phyloP scores from a whole-genome alignment of 2,329 filamentous ascomycete species.

The Purpureocillium lavendulum region DNA sequence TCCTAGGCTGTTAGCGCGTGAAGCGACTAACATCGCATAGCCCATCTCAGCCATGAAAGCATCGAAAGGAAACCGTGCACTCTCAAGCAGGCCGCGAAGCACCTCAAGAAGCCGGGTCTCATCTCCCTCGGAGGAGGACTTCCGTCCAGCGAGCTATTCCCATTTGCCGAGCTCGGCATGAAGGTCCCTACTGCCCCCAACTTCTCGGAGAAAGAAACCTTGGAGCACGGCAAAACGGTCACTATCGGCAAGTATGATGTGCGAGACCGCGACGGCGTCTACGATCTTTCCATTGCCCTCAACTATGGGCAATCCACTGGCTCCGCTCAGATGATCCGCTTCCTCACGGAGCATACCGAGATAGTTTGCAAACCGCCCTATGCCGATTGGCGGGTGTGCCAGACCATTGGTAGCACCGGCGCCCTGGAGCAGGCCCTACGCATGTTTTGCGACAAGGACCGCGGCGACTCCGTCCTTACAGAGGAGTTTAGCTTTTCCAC shows the following conservation, averaged over 20 bases:
- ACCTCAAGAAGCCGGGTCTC: conserved; percentile 71
- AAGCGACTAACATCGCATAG: conserved; percentile 19
- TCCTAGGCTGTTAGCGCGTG: too few species aligned
- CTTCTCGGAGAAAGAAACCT: conserved; percentile 63
- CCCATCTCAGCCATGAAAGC: conserved; percentile 55
- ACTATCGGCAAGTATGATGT: conserved; percentile 80
- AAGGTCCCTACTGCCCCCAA: conserved; percentile 61
- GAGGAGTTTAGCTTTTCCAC: conserved; percentile 90
- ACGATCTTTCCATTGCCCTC: conserved; percentile 78
- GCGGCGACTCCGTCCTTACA: conserved; percentile 71
- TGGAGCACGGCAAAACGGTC: conserved; percentile 49
- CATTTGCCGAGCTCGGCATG: conserved; percentile 70
- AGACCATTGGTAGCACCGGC: conserved; percentile 81
- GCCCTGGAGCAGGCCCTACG: conserved; percentile 77
- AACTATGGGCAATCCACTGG: conserved; percentile 91
- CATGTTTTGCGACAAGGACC: conserved; percentile 63
- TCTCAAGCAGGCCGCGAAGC: conserved; percentile 75
- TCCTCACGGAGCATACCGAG: conserved; percentile 91
- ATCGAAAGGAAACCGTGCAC: conserved; percentile 54
- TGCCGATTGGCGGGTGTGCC: conserved; percentile 76
- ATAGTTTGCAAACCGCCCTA: conserved; percentile 82
- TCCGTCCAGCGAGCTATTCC: conserved; percentile 84
- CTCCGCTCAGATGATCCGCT: conserved; percentile 79
- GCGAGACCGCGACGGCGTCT: conserved; percentile 40
- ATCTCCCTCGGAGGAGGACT: conserved; percentile 90